Base-by-base conservation (phyloP, 2,329 filamentous ascomycete genomes). In the Diaporthe sp. region DNA sequence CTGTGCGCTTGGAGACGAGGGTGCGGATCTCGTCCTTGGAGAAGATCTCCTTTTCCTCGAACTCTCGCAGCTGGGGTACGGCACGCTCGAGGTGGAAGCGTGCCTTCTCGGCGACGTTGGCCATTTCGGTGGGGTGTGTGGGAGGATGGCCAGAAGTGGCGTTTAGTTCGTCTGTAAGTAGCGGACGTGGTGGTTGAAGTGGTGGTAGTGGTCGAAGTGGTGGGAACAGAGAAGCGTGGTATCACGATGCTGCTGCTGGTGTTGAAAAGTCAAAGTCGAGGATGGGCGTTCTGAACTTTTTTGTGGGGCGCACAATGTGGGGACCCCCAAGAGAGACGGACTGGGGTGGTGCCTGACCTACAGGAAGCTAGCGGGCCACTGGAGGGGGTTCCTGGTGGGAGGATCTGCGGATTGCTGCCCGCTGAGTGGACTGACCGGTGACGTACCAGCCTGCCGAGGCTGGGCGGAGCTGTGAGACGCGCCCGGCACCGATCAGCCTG, bases 31-130 rank as follows among this genome's bases (percentile, higher is more conserved):
- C 96, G 79, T 97, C 94, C 92, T 93, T 92, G 77, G 90, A 91
- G 86, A 99, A 99, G 79, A 99, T 94, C 80, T 95, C 93, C 84
- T 98, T 98, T 78, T 94, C 91, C 85, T 98, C 94, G 84, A 95
- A 97, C 81, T 98, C 95, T 77, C 95, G 95, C 74, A 99, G 90
- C 84, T 98, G 96, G 22, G 96, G 95, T 58, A 98, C 94, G 2
- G 94, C 94, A 79, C 96, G 94, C 87, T 99, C 97, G 78, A 98
- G 90, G 85, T 94, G 98, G 86, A 96, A 98, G 75, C 96, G 94
- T 74, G 96, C 97, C 86, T 98, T 98, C 82, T 98, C 97, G 78
- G 94, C 93, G 75, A 97, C 93, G 57, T 92, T 93, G 1, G 95
- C 91, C 95, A 98, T 98, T 76, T 70, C 78, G 55, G 44, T 55